These are phyloP conservation scores for Apostasia shenzhenica DNA, from an alignment of 106 monocot genomes.

Conservation along the genomic window DNA sequence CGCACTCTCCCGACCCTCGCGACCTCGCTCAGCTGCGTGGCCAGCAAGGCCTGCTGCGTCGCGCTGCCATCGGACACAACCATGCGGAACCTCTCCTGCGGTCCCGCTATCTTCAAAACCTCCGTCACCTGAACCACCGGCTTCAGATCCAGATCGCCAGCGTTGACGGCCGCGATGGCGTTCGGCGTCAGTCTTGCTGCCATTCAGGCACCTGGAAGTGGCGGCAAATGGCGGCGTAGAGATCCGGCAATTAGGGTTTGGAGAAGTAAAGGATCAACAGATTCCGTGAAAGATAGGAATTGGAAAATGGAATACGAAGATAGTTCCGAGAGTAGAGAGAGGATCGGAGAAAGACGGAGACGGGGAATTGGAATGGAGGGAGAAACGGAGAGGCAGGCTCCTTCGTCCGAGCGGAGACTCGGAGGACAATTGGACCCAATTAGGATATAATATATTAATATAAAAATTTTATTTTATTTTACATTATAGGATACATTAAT, in stretches of 20 bases:
- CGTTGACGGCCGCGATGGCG: constrained; percentile 49
- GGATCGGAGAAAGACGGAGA: too few species aligned
- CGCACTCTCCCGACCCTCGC: constrained; percentile 35
- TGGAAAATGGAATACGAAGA: too few species aligned
- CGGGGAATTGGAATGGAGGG: too few species aligned
- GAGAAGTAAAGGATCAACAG: too few species aligned
- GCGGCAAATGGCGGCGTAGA: background rate
- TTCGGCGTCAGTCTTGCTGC: constrained; percentile 58
- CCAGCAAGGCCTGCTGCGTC: constrained; percentile 58
- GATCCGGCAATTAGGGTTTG: background rate
- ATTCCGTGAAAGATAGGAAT: too few species aligned
- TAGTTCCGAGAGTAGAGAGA: too few species aligned
- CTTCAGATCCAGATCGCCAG: constrained; percentile 67
- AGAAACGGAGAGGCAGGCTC: too few species aligned
- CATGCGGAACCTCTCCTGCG: constrained; percentile 58
- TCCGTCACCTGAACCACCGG: constrained; percentile 83
- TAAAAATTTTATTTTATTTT: too few species aligned
- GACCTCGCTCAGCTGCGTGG: constrained; percentile 51
- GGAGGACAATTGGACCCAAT: too few species aligned
- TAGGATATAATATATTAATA: too few species aligned
- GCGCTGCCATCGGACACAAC: constrained; percentile 67
- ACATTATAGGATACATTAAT: too few species aligned
- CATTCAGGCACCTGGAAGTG: constrained; percentile 13
- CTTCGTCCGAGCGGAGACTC: too few species aligned
- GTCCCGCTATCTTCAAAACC: constrained; percentile 21